phyloP scores from a whole-genome alignment of 257 asterid genomes.

The Primulina eburnea region DNA sequence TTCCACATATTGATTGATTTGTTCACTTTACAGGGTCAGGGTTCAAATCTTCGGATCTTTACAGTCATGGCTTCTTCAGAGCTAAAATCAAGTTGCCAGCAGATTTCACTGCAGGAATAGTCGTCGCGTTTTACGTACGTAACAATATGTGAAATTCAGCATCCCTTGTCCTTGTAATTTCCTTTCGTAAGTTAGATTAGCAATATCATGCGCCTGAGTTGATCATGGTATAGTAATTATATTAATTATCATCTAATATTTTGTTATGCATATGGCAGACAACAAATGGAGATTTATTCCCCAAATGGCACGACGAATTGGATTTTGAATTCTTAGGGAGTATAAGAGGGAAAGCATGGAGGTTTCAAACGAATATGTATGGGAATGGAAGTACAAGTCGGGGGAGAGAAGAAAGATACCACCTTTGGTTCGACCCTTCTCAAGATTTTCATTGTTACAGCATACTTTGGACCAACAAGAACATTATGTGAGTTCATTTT shows the following conservation, averaged over 20 bases:
- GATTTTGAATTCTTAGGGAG: constrained; percentile 93
- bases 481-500: constrained; percentile 59
- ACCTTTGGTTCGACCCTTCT: constrained; percentile 88
- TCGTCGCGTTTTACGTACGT: constrained; percentile 85
- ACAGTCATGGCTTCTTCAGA: constrained; percentile 82
- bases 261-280: constrained; percentile 39
- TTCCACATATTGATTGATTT: neutral
- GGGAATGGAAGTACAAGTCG: constrained; percentile 88
- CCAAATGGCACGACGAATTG: constrained; percentile 72
- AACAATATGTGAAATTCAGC: neutral
- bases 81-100: constrained; percentile 87
- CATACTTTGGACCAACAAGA: constrained; percentile 77
- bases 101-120: constrained; percentile 87
- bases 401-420: constrained; percentile 90
- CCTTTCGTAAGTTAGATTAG: neutral
- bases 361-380: constrained; percentile 92
- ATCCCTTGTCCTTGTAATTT: neutral
- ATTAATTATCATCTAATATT: neutral
- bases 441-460: constrained; percentile 67
- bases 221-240: neutral
- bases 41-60: constrained; percentile 75
- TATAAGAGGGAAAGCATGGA: constrained; percentile 77
- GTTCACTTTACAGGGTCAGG: constrained; percentile 65
- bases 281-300: constrained; percentile 68
- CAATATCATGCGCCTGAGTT: too few species aligned